Evolutionary conservation across 2,329 filamentous ascomycete genomes (phyloP).

Genomic region (Verticillium nonalfalfae): DNA sequence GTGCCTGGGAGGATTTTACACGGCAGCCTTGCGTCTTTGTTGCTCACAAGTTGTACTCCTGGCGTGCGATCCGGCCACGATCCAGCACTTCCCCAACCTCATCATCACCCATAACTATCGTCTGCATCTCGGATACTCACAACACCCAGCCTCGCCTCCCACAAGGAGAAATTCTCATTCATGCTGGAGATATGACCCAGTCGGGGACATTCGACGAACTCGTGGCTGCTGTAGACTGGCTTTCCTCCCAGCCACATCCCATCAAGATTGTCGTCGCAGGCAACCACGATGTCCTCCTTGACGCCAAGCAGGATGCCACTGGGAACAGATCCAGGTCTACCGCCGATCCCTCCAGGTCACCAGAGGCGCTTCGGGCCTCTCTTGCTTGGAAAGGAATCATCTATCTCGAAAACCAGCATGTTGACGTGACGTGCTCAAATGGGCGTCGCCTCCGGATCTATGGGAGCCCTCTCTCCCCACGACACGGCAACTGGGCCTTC

Average conservation of each 20-base stretch:
- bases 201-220: slow-evolving; percentile 34
- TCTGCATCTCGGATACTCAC: slow-evolving; percentile 40
- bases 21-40: background rate
- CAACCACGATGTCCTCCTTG: slow-evolving; percentile 34
- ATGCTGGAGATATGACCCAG: slow-evolving; percentile 41
- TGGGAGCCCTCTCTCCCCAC: slow-evolving; percentile 25
- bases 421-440: slow-evolving; percentile 14
- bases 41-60: background rate
- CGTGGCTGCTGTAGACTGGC: slow-evolving; percentile 31
- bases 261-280: slow-evolving; percentile 40
- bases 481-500: slow-evolving; percentile 32
- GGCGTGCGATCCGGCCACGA: slow-evolving; percentile 20
- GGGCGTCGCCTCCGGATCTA: slow-evolving; percentile 28
- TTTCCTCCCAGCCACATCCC: slow-evolving; percentile 27
- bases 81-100: slow-evolving; percentile 31
- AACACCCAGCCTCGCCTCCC: slow-evolving; percentile 28
- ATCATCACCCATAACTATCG: slow-evolving; percentile 42
- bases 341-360: slow-evolving; percentile 41
- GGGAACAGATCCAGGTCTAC: background rate
- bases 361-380: slow-evolving; percentile 29
- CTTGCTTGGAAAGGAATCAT: slow-evolving; percentile 17
- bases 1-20: background rate
- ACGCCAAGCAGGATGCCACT: slow-evolving; percentile 10
- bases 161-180: slow-evolving; percentile 36
- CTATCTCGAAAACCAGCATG: slow-evolving; percentile 16